Evolutionary conservation across 2,329 filamentous ascomycete genomes (phyloP).

Genomic region (Fusarium verticillioides): DNA sequence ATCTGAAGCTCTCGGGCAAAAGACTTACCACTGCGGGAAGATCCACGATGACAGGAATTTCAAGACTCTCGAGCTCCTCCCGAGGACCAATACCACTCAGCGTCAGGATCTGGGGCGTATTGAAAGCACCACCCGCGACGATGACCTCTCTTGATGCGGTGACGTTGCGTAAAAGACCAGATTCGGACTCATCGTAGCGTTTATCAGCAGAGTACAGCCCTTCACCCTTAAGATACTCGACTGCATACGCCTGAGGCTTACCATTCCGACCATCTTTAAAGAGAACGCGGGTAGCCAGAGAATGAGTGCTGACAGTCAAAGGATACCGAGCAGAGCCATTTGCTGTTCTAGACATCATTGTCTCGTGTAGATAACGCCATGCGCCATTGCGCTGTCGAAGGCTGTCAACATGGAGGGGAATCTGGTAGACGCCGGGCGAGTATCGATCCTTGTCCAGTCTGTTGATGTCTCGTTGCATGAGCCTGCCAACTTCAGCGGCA

Average conservation of each 20-base stretch:
- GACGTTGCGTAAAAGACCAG: constrained; percentile 15
- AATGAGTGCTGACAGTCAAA: constrained; percentile 52
- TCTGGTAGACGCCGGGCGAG: constrained; percentile 45
- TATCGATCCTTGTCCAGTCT: constrained; percentile 41
- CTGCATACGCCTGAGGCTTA: constrained; percentile 32
- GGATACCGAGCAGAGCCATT: constrained; percentile 49
- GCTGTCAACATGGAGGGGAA: constrained; percentile 42
- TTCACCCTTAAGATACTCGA: constrained; percentile 53
- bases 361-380: constrained; percentile 28
- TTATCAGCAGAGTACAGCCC: constrained; percentile 55
- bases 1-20: too few relatives aligned
- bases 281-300: constrained; percentile 51
- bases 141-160: constrained; percentile 38
- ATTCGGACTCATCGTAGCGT: constrained; percentile 19
- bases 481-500: constrained; percentile 36
- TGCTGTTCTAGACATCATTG: constrained; percentile 43
- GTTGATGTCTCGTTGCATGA: constrained; percentile 49
- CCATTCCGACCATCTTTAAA: constrained; percentile 39
- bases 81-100: constrained; percentile 60
- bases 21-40: constrained; percentile 54
- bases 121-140: constrained; percentile 37
- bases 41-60: constrained; percentile 58
- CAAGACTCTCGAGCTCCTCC: constrained; percentile 49
- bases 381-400: constrained; percentile 21
- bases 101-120: constrained; percentile 58